These are phyloP conservation scores for Cladophialophora psammophila DNA, from an alignment of 2,329 filamentous ascomycete species.

Conservation along the genomic window DNA sequence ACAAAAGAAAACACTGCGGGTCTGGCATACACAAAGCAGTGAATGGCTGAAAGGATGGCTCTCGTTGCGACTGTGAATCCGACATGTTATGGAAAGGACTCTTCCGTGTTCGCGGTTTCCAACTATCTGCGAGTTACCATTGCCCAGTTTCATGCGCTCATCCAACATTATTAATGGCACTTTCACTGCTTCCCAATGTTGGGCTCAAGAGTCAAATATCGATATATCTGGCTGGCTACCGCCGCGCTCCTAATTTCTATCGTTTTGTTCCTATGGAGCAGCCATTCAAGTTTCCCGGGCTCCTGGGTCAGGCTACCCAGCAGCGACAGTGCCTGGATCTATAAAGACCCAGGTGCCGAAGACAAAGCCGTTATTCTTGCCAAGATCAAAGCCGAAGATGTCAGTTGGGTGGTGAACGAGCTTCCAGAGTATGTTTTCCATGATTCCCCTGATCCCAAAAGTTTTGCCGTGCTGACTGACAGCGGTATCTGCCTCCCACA, in stretches of 20 bases:
- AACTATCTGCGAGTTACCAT: neutral
- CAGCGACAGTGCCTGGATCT: conserved; percentile 10
- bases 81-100: neutral
- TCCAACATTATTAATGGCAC: neutral
- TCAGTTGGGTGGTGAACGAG: conserved; percentile 53
- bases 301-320: neutral
- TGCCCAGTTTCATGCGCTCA: neutral
- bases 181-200: neutral
- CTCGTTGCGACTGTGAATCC: neutral
- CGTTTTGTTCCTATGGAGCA: neutral
- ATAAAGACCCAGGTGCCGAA: conserved; percentile 21
- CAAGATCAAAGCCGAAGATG: conserved; percentile 52
- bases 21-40: neutral
- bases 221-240: neutral
- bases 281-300: neutral
- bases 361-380: conserved; percentile 57
- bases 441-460: neutral
- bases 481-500: conserved; percentile 30
- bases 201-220: neutral
- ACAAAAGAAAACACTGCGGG: neutral
- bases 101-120: neutral
- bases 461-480: neutral
- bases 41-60: neutral
- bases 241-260: neutral
- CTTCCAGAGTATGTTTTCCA: conserved; percentile 53